These are phyloP conservation scores for Nectriaceae sp. DNA, from an alignment of 2,329 filamentous ascomycete species.

Conservation along the genomic window DNA sequence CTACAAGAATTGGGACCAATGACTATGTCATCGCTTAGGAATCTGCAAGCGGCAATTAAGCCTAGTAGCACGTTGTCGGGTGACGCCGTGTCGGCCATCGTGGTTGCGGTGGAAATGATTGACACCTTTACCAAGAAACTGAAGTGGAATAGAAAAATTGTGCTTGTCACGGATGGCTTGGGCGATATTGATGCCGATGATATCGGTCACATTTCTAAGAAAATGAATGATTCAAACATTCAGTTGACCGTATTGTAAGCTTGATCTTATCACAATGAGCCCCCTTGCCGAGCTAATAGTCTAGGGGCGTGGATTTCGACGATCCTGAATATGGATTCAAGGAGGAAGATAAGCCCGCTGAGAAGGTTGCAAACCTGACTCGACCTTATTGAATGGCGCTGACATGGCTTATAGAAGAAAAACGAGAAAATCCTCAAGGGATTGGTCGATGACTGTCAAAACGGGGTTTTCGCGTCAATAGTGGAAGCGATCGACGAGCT, in stretches of 20 bases:
- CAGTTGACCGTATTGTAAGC: constrained; percentile 76
- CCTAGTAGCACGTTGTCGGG: constrained; percentile 70
- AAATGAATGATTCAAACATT: constrained; percentile 76
- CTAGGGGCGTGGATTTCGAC: constrained; percentile 88
- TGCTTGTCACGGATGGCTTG: constrained; percentile 81
- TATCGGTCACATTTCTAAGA: constrained; percentile 67
- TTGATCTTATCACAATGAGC: constrained; percentile 21
- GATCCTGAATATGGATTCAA: constrained; percentile 87
- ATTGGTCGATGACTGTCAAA: constrained; percentile 66
- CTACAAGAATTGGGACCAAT: constrained; percentile 67
- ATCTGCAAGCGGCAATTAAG: constrained; percentile 63
- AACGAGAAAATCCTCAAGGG: constrained; percentile 72
- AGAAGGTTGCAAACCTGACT: constrained; percentile 59
- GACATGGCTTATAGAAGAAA: constrained; percentile 35
- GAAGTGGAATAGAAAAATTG: constrained; percentile 78
- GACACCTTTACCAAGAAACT: constrained; percentile 75
- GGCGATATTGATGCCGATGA: constrained; percentile 73
- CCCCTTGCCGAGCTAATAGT: constrained; percentile 17
- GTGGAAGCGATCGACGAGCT: constrained; percentile 83
- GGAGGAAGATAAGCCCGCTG: constrained; percentile 77
- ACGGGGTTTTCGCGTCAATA: constrained; percentile 79
- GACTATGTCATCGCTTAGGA: constrained; percentile 68
- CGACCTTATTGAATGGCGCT: neutral
- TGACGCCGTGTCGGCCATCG: constrained; percentile 85
- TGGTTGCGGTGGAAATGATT: constrained; percentile 88